A percentile compares a stretch with the other conserved stretches of the same genome.
phyloP scores from a whole-genome alignment of 2,329 filamentous ascomycete genomes.

The Aspergillus niger region DNA sequence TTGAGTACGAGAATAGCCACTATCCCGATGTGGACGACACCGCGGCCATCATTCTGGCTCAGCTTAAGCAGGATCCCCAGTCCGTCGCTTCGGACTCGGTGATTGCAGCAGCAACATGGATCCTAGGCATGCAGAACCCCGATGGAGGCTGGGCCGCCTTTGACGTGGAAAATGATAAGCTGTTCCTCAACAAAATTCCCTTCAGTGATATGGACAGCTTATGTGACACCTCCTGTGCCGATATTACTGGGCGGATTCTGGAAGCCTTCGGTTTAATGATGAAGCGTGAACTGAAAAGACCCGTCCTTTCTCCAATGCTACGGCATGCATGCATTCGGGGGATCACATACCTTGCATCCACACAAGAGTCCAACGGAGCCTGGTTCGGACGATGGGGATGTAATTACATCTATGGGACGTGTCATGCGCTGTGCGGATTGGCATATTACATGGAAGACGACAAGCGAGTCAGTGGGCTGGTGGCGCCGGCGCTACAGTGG shows the following conservation, averaged over 20 bases:
- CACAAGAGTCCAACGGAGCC: conserved; percentile 29
- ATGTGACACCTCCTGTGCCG: conserved; percentile 37
- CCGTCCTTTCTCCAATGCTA: not conserved
- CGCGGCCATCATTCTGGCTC: conserved; percentile 30
- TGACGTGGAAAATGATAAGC: conserved; percentile 36
- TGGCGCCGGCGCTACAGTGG: conserved; percentile 22
- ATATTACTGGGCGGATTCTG: conserved; percentile 37
- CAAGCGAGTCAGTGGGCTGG: not conserved
- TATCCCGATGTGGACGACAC: conserved; percentile 42
- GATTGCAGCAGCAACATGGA: conserved; percentile 26
- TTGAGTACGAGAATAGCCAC: conserved; percentile 35
- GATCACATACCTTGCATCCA: conserved; percentile 25
- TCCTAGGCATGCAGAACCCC: conserved; percentile 40
- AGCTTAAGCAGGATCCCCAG: conserved; percentile 26
- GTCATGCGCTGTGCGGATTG: conserved; percentile 34
- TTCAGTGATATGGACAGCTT: conserved; percentile 42
- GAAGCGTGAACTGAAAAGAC: not conserved
- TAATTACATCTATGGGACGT: conserved; percentile 41
- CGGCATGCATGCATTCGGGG: conserved; percentile 19
- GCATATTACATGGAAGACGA: conserved; percentile 19
- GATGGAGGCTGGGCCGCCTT: conserved; percentile 44
- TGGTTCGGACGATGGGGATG: conserved; percentile 40
- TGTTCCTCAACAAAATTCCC: conserved; percentile 38
- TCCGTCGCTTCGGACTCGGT: conserved; percentile 10
- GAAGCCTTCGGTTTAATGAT: conserved; percentile 34